A percentile compares a stretch with the other conserved stretches of the same genome.
Conservation (phyloP, 2,329 filamentous ascomycete species). For the Xylariomycetidae sp. region DNA sequence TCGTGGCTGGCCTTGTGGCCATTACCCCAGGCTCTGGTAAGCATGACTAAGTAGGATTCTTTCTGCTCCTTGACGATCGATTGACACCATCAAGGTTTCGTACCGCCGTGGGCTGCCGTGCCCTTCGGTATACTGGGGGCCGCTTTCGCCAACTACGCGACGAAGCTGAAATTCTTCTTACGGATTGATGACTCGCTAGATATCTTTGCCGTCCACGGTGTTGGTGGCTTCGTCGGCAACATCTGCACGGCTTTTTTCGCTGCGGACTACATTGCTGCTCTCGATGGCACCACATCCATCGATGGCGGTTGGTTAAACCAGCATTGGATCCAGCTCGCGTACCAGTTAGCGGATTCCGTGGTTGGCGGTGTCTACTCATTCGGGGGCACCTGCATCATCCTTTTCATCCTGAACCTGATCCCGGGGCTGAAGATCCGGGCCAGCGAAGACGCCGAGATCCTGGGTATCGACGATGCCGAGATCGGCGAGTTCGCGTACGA, state of each 20-base stretch:
- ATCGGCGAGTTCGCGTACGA: conserved; percentile 96
- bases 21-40: conserved; percentile 80
- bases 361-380: conserved; percentile 75
- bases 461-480: conserved; percentile 84
- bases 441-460: conserved; percentile 69
- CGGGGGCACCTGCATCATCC: conserved; percentile 67
- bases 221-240: conserved; percentile 75
- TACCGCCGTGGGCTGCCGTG: conserved; percentile 78
- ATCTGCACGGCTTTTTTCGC: conserved; percentile 78
- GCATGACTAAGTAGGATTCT: too few species aligned
- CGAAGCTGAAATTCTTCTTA: conserved; percentile 82
- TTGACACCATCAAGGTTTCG: conserved; percentile 45
- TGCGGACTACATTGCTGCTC: conserved; percentile 74
- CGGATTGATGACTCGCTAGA: conserved; percentile 79
- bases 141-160: conserved; percentile 78
- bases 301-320: conserved; percentile 76
- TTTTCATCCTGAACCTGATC: conserved; percentile 73
- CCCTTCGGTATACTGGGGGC: conserved; percentile 74
- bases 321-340: conserved; percentile 76
- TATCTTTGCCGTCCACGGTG: conserved; percentile 77
- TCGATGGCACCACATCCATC: conserved; percentile 66
- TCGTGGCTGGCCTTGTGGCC: conserved; percentile 78
- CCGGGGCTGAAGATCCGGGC: conserved; percentile 71
- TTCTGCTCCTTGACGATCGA: background rate
- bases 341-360: conserved; percentile 77